These are phyloP conservation scores for Eimeria brunetti DNA, from an alignment of 169 alveolate genomes.

Conservation along the genomic window DNA sequence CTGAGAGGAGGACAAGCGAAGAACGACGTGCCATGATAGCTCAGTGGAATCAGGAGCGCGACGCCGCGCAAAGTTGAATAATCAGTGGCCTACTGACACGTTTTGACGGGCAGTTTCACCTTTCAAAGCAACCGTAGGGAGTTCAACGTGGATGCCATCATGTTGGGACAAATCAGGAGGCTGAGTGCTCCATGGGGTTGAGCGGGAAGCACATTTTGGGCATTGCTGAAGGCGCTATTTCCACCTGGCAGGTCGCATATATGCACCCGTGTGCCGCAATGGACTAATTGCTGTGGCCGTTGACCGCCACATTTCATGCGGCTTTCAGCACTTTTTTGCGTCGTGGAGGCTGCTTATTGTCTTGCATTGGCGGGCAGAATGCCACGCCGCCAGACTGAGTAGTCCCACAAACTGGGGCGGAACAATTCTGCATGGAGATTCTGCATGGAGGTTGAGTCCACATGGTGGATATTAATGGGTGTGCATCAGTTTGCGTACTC, in stretches of 20 bases:
- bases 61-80: constrained; percentile 65
- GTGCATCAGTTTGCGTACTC: constrained; percentile 5
- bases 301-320: not conserved
- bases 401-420: constrained; percentile 39
- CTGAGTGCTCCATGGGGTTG: constrained; percentile 13
- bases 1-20: constrained; percentile 81
- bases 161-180: not conserved
- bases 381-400: constrained; percentile 19
- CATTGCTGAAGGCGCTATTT: not conserved
- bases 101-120: not conserved
- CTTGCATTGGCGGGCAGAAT: not conserved
- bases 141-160: not conserved
- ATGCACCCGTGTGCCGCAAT: not conserved
- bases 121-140: not conserved
- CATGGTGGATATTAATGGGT: not conserved
- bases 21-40: constrained; percentile 85
- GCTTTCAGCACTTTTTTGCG: constrained; percentile 50
- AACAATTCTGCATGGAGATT: not conserved
- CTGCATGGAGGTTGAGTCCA: not conserved
- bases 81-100: constrained; percentile 8
- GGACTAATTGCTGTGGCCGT: not conserved
- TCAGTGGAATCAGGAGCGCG: constrained; percentile 82
- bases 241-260: not conserved
- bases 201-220: constrained; percentile 20
- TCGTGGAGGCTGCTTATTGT: constrained; percentile 35